Percentiles rank a stretch among this genome's conserved stretches.
Conservation (phyloP, 768 basidiomycete genomes). For the Xerocomellus amylosporus region DNA sequence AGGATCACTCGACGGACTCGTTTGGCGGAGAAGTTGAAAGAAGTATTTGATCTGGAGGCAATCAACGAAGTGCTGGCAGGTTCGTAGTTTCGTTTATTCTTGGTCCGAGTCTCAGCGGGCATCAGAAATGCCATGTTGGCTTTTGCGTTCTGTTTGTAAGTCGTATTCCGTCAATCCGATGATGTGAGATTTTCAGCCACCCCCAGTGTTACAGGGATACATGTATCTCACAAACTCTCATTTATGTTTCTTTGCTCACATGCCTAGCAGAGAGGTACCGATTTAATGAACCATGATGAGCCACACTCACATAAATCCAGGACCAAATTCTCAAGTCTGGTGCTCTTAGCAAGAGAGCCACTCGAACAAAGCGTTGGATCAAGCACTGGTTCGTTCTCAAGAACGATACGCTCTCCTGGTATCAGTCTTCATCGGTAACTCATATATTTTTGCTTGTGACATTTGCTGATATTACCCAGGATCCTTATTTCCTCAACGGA, state of each 20-base stretch:
- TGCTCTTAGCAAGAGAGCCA: slow-evolving; percentile 81
- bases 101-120: slow-evolving; percentile 3
- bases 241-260: slow-evolving; percentile 94
- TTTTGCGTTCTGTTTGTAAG: slow-evolving; percentile 85
- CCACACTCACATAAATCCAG: slow-evolving; percentile 39
- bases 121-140: slow-evolving; percentile 91
- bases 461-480: slow-evolving; percentile 44
- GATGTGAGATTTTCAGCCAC: slow-evolving; percentile 1
- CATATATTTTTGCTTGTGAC: background rate
- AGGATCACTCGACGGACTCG: slow-evolving; percentile 62
- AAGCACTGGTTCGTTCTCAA: slow-evolving; percentile 97
- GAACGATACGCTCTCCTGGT: slow-evolving; percentile 97
- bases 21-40: slow-evolving; percentile 83
- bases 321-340: slow-evolving; percentile 93
- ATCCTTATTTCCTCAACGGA: slow-evolving; percentile 97
- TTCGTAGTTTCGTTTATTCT: slow-evolving; percentile 33
- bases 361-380: slow-evolving; percentile 86
- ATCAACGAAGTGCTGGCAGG: slow-evolving; percentile 85
- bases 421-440: slow-evolving; percentile 84
- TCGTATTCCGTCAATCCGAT: slow-evolving; percentile 17
- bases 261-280: slow-evolving; percentile 82
- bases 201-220: slow-evolving; percentile 88
- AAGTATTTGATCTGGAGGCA: slow-evolving; percentile 79
- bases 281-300: background rate
- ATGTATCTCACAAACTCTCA: slow-evolving; percentile 95